Evolutionary conservation across 1,139 yeast genomes (phyloP).

Genomic region (Geotrichum phurueaensis): DNA sequence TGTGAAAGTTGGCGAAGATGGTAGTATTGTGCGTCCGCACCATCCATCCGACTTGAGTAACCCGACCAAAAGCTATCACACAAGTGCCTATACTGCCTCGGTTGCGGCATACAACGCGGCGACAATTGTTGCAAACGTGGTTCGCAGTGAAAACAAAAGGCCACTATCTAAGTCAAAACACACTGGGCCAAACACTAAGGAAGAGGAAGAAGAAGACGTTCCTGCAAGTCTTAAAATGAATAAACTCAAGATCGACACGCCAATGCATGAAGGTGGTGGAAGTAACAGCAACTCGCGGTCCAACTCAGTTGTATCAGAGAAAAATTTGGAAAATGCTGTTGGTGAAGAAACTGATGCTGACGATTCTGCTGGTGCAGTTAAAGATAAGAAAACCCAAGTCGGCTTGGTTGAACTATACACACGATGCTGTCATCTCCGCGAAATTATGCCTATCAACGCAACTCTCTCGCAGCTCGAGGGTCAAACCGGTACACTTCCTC

Average conservation of each 20-base stretch:
- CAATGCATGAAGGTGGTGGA: slow-evolving; percentile 4
- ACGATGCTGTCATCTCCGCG: slow-evolving; percentile 87
- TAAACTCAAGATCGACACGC: slow-evolving; percentile 3
- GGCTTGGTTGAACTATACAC: slow-evolving; percentile 71
- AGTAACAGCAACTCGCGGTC: neutral
- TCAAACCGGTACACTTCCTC: slow-evolving; percentile 67
- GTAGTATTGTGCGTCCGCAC: slow-evolving; percentile 29
- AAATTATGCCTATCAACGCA: slow-evolving; percentile 88
- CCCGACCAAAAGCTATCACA: slow-evolving; percentile 21
- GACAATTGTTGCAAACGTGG: slow-evolving; percentile 30
- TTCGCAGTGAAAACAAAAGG: slow-evolving; percentile 18
- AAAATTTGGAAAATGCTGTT: neutral
- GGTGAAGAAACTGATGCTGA: neutral
- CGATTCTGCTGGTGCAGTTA: neutral
- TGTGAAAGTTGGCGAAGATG: slow-evolving; percentile 47
- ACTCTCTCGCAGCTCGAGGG: slow-evolving; percentile 77
- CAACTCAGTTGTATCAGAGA: neutral
- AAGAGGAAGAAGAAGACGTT: slow-evolving; percentile 4
- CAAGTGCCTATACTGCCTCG: slow-evolving; percentile 31
- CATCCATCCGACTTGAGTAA: slow-evolving; percentile 25
- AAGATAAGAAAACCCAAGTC: slow-evolving; percentile 40
- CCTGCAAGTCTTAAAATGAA: neutral
- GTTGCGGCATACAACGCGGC: slow-evolving; percentile 33
- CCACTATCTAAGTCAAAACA: neutral
- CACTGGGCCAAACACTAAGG: neutral